These are phyloP conservation scores for Paracorniculantispora psalliotae DNA, from an alignment of 2,329 filamentous ascomycete genomes.

Conservation along the genomic window DNA sequence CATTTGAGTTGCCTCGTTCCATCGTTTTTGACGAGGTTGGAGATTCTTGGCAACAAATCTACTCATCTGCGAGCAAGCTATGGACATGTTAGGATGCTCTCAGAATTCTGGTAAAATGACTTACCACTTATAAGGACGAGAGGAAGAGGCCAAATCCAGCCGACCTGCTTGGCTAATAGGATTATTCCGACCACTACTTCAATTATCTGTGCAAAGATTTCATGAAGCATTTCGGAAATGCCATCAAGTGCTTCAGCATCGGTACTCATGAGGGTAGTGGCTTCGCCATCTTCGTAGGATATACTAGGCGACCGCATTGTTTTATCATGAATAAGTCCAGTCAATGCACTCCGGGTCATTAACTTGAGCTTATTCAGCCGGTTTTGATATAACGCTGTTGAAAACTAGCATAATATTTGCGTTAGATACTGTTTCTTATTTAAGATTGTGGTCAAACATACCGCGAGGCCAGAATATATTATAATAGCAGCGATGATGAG, in stretches of 20 bases:
- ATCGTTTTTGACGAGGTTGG: not conserved
- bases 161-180: not conserved
- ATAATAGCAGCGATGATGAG: too few species aligned
- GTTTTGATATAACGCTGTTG: too few species aligned
- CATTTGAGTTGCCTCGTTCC: constrained; percentile 1
- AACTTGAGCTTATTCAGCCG: too few species aligned
- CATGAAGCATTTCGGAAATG: not conserved
- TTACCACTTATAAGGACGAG: constrained; percentile 4
- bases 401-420: too few species aligned
- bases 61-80: constrained; percentile 1
- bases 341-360: too few species aligned
- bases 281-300: too few species aligned
- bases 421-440: too few species aligned
- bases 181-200: not conserved
- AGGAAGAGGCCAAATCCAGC: not conserved
- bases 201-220: not conserved
- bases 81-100: not conserved
- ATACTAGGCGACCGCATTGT: too few species aligned
- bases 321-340: too few species aligned
- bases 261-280: constrained; percentile 6
- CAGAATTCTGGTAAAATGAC: too few species aligned
- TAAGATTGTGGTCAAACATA: too few species aligned
- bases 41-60: constrained; percentile 4
- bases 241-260: not conserved
- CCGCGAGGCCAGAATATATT: too few species aligned